Percentiles rank a stretch among this genome's conserved stretches.
Evolutionary conservation across 2,329 filamentous ascomycete genomes (phyloP).

Genomic region (Clarireedia sp.): DNA sequence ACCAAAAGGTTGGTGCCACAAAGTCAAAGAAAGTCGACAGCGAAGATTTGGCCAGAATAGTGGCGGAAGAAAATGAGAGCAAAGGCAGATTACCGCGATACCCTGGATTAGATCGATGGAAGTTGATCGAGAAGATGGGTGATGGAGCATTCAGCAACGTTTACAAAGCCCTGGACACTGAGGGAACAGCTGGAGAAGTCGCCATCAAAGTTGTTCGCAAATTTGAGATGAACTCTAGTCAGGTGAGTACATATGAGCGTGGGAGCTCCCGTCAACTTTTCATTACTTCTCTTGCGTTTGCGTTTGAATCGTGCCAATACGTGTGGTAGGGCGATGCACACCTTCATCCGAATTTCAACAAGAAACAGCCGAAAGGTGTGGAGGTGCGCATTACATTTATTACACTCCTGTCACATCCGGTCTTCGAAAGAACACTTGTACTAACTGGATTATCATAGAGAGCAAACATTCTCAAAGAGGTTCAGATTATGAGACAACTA

Average conservation of each 20-base stretch:
- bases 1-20: conserved; percentile 26
- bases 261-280: conserved; percentile 16
- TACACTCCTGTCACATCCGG: conserved; percentile 17
- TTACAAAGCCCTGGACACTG: conserved; percentile 74
- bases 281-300: conserved; percentile 25
- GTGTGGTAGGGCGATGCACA: conserved; percentile 73
- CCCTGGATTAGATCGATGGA: conserved; percentile 78
- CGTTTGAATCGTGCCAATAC: conserved; percentile 45
- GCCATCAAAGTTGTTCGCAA: conserved; percentile 99
- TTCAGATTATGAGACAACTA: conserved; percentile 95
- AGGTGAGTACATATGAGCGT: conserved; percentile 60
- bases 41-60: conserved; percentile 71
- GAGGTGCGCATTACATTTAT: conserved; percentile 65
- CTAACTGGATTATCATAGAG: conserved; percentile 47
- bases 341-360: conserved; percentile 94
- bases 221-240: conserved; percentile 97
- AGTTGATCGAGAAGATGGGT: conserved; percentile 92
- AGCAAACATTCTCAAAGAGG: conserved; percentile 96
- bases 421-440: background rate
- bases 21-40: conserved; percentile 47
- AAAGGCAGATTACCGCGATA: conserved; percentile 81
- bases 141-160: conserved; percentile 99
- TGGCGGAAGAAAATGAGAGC: conserved; percentile 84
- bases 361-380: conserved; percentile 88
- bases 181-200: conserved; percentile 67